These are phyloP conservation scores for Cantharellus anzutake DNA, from an alignment of 768 basidiomycete genomes.

Conservation along the genomic window DNA sequence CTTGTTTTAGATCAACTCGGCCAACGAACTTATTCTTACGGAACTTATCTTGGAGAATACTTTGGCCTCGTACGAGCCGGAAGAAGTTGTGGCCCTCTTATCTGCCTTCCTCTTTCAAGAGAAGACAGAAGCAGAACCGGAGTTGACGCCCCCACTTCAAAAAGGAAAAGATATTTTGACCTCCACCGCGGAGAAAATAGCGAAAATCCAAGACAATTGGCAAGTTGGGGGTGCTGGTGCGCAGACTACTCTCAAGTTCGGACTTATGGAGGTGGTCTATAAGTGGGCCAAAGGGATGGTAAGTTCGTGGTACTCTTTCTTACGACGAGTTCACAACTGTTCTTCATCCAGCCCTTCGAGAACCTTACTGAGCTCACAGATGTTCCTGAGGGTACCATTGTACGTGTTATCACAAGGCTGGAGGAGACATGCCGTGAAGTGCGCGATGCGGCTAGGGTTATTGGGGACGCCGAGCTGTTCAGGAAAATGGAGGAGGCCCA, in stretches of 20 bases:
- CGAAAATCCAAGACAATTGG: conserved; percentile 57
- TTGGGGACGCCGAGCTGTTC: conserved; percentile 89
- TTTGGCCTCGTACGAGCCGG: conserved; percentile 74
- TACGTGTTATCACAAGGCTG: conserved; percentile 83
- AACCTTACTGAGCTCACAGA: conserved; percentile 87
- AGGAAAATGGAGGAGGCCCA: conserved; percentile 97
- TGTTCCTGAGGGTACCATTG: conserved; percentile 91
- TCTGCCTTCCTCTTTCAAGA: conserved; percentile 98
- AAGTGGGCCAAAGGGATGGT: conserved; percentile 99
- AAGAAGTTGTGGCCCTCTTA: conserved; percentile 88
- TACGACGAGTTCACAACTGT: not conserved
- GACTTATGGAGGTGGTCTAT: conserved; percentile 89
- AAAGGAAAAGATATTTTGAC: conserved; percentile 63
- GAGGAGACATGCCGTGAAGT: conserved; percentile 97
- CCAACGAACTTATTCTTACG: conserved; percentile 89
- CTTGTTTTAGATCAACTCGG: conserved; percentile 72
- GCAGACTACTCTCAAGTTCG: conserved; percentile 66
- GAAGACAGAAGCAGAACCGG: conserved; percentile 81
- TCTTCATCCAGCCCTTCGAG: conserved; percentile 59
- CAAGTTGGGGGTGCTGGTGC: conserved; percentile 67
- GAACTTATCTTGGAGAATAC: conserved; percentile 95
- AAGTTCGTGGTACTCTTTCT: conserved; percentile 13
- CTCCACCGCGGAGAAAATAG: conserved; percentile 59
- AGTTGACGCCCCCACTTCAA: conserved; percentile 59
- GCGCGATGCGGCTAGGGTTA: conserved; percentile 88